Evolutionary conservation across 345 rosid genomes (phyloP), one percentile per base, ranked within the genome.

Genomic region (Ailanthus altissimus): DNA sequence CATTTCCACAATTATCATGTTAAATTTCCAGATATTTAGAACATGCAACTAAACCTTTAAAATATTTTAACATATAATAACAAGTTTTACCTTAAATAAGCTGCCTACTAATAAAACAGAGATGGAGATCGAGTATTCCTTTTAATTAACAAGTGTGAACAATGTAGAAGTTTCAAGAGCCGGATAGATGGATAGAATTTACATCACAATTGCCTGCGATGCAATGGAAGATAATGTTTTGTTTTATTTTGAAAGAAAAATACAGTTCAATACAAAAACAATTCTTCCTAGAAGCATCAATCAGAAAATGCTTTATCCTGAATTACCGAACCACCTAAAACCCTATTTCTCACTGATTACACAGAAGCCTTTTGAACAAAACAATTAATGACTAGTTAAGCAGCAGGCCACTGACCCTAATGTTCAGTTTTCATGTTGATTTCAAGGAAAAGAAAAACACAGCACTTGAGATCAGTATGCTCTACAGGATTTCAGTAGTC

Each of bases 401-500:
- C 14, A 21, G 40, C 28, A 40, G 69, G 58, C 61, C 21, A 78
- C 36, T 58, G 65, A 51, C 65, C 72, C 79, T 42, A 23, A 80
- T 4, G 3, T 36, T 51, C 50, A 42, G 67, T 43, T 46, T 74
- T 1, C 15, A 25, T 72, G 51, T 68, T 32, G 51, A 53, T 69
- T 64, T 42, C 9, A 21, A 40, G 20, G 7, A 2, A 14, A 16
- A 36, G 2, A 28, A 3, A 43, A 16, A 3, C 45, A 2, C 8
- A 1, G 8, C 54, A 26, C 20, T 54, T 42, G n/a, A 0, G 14
- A 51, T n/a, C 54, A 9, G 25, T 21, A 43, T 18, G 58, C 14
- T 28, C 21, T 40, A 46, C 51, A 42, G 61, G 53, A 38, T 26
- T 78, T 88, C 84, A 93, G 80, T 90, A 95, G 73, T 87, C 98